Evolutionary conservation across 1,284 basidiomycete species (phyloP), one percentile per base, ranked within the genome.

Genomic region (Ceratobasidium sp.): DNA sequence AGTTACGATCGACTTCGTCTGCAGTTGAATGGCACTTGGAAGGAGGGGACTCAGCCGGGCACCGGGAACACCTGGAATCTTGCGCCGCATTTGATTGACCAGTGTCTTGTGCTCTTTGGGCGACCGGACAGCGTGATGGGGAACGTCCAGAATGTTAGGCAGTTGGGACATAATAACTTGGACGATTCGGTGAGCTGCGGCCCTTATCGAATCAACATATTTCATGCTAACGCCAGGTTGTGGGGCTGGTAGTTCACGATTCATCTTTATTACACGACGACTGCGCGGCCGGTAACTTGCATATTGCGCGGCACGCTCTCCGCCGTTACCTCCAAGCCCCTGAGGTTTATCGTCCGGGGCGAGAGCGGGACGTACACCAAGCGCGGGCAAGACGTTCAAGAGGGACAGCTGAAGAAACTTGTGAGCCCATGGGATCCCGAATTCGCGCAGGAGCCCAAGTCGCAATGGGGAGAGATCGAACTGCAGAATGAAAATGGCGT

Each of bases 81-180:
- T 8, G 66, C 66, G 2, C 66, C 66, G 16, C 66, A 70, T 38
- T 30, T 70, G 52, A 70, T 70, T 30, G 66, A 70, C 35, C 66
- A 70, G 43, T 70, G 52, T 23, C 43, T 70, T 11, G 66, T 70
- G 30, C 54, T 70, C 28, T 70, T 70, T 21, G 66, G 66, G 13
- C 52, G 66, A 21, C 66, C 66, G 32, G 66, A 70, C 30, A 70
- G 66, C 49, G 66, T 70, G 16, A 70, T 70, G 66, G 66, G 66
- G 5, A 18, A 58, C 16, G 66, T 70, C 26, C 66, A 70, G 43
- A 70, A 70, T 47, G 66, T 70, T 58, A 52, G 66, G 14, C 66
- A 70, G 26, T 43, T 70, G n/a, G 66, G 66, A 2, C 66, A 57
- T 23, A 44, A 28, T 16, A 70, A 26, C 18, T 55, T 70, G 38